These are phyloP conservation scores for Psilocybe cyanescens DNA, from an alignment of 768 basidiomycete species.

Conservation along the genomic window DNA sequence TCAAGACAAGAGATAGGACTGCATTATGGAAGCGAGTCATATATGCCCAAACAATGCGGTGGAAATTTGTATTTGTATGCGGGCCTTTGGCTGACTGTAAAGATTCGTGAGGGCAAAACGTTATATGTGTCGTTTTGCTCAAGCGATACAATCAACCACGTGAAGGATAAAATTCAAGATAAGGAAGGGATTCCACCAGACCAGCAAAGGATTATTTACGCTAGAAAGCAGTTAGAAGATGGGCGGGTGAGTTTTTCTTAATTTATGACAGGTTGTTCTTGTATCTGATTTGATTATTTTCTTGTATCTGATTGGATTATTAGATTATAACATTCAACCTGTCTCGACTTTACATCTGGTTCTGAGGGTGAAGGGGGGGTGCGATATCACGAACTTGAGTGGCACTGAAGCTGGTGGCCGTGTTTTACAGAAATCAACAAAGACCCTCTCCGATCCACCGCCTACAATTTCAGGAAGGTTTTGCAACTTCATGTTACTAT, in stretches of 20 bases:
- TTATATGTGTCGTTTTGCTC: no score
- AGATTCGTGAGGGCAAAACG: no score
- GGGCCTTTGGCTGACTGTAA: no score
- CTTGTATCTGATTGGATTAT: not conserved
- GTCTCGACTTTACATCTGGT: not conserved
- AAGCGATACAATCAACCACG: not conserved
- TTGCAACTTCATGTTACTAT: constrained; percentile 17
- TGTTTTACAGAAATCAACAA: constrained; percentile 18
- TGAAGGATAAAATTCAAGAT: not conserved
- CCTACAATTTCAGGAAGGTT: constrained; percentile 13
- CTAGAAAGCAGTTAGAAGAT: not conserved
- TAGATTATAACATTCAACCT: constrained; percentile 4
- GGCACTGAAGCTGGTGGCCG: constrained; percentile 10
- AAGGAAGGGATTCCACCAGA: constrained; percentile 2
- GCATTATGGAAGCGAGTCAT: no score
- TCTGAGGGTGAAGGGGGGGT: constrained; percentile 9
- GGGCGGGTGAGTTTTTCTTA: not conserved
- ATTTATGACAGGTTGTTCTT: not conserved
- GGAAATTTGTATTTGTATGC: no score
- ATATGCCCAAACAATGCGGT: no score
- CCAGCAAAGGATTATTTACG: constrained; percentile 6
- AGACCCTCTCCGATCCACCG: constrained; percentile 11
- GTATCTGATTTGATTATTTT: no score
- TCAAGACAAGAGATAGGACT: no score
- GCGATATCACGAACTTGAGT: constrained; percentile 4